These are phyloP conservation scores for Macrolepiota fuliginosa DNA, from an alignment of 768 basidiomycete genomes.

Conservation along the genomic window DNA sequence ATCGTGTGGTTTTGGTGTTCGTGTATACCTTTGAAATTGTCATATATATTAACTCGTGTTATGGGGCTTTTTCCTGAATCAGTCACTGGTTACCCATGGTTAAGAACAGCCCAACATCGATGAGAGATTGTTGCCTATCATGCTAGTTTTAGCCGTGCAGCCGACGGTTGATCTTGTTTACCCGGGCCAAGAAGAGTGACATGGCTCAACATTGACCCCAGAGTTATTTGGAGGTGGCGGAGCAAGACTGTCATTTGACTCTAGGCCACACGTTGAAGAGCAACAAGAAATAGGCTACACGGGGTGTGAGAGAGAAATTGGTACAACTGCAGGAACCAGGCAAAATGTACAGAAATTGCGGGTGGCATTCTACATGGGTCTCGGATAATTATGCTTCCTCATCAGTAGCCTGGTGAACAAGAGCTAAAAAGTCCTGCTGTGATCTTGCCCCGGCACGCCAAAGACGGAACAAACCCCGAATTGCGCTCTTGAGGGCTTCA, in stretches of 20 bases:
- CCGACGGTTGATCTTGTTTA: not conserved
- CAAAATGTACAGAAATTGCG: not conserved
- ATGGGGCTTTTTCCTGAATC: not conserved
- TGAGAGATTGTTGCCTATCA: conserved; percentile 6
- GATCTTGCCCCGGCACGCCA: conserved; percentile 44
- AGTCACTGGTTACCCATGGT: not conserved
- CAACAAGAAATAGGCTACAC: not conserved
- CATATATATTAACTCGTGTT: not conserved
- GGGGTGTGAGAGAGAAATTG: not conserved
- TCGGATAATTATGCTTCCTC: not conserved
- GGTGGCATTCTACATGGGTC: not conserved
- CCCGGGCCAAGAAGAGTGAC: not conserved
- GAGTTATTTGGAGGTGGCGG: not conserved
- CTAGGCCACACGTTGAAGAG: not conserved
- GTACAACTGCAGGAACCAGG: not conserved
- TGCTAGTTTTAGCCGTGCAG: not conserved
- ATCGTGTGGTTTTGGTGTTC: not conserved
- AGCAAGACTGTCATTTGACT: not conserved
- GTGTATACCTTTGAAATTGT: not conserved
- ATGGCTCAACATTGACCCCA: not conserved
- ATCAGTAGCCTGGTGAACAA: conserved; percentile 33
- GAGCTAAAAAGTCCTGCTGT: conserved; percentile 32
- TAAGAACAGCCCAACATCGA: not conserved
- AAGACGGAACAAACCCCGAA: conserved; percentile 55
- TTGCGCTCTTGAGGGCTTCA: conserved; percentile 46